These are phyloP conservation scores for Metarhizium sp. DNA, from an alignment of 2,329 filamentous ascomycete species.

Conservation along the genomic window DNA sequence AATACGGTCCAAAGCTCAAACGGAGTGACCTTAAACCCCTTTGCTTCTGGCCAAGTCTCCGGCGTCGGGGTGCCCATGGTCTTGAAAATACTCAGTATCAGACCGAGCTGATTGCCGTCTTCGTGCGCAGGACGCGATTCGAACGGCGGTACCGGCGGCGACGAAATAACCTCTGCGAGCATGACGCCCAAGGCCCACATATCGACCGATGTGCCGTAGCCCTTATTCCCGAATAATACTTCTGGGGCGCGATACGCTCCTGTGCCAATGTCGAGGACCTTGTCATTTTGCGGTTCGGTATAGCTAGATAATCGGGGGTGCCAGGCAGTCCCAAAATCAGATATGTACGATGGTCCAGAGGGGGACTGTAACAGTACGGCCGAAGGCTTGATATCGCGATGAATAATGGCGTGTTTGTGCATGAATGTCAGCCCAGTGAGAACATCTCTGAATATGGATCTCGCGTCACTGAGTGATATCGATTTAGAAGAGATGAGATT, in stretches of 20 bases:
- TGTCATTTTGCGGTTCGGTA: constrained; percentile 58
- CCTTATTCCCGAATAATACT: constrained; percentile 71
- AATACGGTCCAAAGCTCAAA: constrained; percentile 87
- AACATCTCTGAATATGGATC: constrained; percentile 50
- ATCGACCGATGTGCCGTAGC: constrained; percentile 66
- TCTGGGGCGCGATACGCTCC: constrained; percentile 88
- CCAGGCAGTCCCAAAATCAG: constrained; percentile 93
- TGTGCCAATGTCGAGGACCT: constrained; percentile 90
- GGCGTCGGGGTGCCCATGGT: constrained; percentile 77
- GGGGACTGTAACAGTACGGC: constrained; percentile 67
- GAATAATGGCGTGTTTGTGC: constrained; percentile 70
- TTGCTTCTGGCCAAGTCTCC: constrained; percentile 76
- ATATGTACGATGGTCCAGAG: constrained; percentile 64
- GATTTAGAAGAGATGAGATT: constrained; percentile 9
- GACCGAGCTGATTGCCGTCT: constrained; percentile 80
- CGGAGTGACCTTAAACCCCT: constrained; percentile 58
- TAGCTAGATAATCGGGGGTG: constrained; percentile 46
- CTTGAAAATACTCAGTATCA: constrained; percentile 89
- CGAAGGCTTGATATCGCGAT: constrained; percentile 89
- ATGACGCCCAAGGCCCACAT: constrained; percentile 86
- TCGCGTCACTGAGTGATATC: constrained; percentile 22
- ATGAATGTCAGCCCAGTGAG: constrained; percentile 63
- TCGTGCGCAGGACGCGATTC: constrained; percentile 64
- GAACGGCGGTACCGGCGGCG: constrained; percentile 57
- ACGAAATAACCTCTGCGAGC: constrained; percentile 62